Base-by-base conservation (phyloP, 1,139 yeast genomes). In the Hansenula anomala region DNA sequence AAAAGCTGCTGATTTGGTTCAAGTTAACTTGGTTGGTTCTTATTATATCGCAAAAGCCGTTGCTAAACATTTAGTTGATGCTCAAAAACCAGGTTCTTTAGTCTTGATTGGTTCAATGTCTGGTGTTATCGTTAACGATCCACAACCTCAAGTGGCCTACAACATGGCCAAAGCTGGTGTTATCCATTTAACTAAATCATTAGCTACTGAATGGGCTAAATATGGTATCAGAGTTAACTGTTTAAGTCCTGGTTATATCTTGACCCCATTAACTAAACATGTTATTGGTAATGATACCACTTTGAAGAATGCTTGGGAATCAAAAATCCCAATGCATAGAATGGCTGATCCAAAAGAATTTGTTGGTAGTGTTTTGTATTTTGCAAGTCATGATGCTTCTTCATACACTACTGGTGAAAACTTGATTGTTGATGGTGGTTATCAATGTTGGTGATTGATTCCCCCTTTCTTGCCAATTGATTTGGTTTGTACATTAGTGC, bases 111-210 rank as follows among this genome's bases (percentile, higher is more conserved):
- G 92, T 6, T 83, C 94, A 40, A 86, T 86, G 92, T 82, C 92
- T 20, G 95, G 92, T 28, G 76, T 76, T 48, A 82, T 86, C 54
- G 90, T 84, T 47, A 86, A 86, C 62, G 77, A 78, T 46, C 95
- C 95, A 13, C 94, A 86, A 61, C 77, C 82, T 40, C 95, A 86
- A 63, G 80, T 87, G 36, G 89, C 90, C 17, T 86, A 86, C 68
- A 86, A 86, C 64, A 81, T 86, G 63, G 80, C 92, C 50, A 86
- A 86, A 66, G 94, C 95, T 18, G 95, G 92, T 39, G 87, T 83
- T 36, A 75, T 82, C 46, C 95, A 85, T 61, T 68, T 84, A 62
- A 79, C 83, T 44, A 80, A 75, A 62, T 78, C 90, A 2, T 69
- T 87, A 46, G 95, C 94, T 14, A 78, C 81, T 36, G 96, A 87